These are phyloP conservation scores for Suillus spraguei DNA, from an alignment of 768 basidiomycete genomes.

Conservation along the genomic window DNA sequence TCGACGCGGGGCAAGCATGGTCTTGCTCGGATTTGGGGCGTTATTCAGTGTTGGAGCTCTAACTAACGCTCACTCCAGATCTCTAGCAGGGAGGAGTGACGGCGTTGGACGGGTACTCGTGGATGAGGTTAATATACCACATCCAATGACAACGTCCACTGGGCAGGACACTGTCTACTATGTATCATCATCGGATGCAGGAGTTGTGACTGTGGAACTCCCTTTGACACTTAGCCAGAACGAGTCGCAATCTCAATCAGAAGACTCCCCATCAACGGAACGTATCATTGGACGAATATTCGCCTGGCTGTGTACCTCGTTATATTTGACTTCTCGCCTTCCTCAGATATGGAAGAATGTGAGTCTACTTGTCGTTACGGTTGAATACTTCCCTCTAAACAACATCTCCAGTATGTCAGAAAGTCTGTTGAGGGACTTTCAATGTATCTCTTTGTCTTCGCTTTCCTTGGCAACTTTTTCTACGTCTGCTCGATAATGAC, in stretches of 20 bases:
- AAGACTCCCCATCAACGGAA: conserved; percentile 40
- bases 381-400: conserved; percentile 11
- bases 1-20: conserved; percentile 72
- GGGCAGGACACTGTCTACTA: conserved; percentile 18
- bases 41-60: conserved; percentile 70
- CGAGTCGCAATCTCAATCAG: conserved; percentile 18
- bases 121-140: conserved; percentile 14
- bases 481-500: conserved; percentile 91
- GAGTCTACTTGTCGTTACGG: conserved; percentile 36
- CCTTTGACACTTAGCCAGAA: conserved; percentile 15
- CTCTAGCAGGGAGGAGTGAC: conserved; percentile 28
- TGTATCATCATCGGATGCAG: neutral
- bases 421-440: conserved; percentile 96
- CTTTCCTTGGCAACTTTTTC: conserved; percentile 91
- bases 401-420: conserved; percentile 62
- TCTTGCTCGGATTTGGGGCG: conserved; percentile 79
- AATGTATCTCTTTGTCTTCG: conserved; percentile 90
- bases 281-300: conserved; percentile 85
- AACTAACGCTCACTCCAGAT: conserved; percentile 32
- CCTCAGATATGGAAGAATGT: conserved; percentile 99
- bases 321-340: conserved; percentile 91
- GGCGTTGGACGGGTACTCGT: conserved; percentile 54
- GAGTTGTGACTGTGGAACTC: conserved; percentile 22
- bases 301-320: conserved; percentile 91
- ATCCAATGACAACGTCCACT: conserved; percentile 16